A percentile compares a stretch with the other conserved stretches of the same genome.
These are phyloP conservation scores for Neurospora africana DNA, from an alignment of 495 filamentous ascomycete genomes.

Conservation along the genomic window DNA sequence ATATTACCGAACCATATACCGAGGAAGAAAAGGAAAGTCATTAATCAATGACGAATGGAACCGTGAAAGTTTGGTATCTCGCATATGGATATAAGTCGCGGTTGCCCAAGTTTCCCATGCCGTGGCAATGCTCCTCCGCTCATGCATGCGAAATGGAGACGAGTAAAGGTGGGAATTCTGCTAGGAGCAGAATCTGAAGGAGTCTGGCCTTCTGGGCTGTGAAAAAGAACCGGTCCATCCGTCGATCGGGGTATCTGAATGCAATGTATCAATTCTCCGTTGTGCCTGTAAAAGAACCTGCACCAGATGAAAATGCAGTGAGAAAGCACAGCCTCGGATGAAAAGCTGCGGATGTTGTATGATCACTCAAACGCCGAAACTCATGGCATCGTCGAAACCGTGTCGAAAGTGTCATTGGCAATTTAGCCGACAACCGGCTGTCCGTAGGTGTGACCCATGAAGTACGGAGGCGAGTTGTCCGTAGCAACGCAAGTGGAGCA, in stretches of 20 bases:
- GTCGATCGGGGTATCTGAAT: slow-evolving; percentile 31
- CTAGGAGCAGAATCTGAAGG: neutral
- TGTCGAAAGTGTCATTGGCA: neutral
- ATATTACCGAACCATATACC: slow-evolving; percentile 25
- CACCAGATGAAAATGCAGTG: slow-evolving; percentile 12
- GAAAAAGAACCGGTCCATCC: slow-evolving; percentile 6
- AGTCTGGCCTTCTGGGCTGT: slow-evolving; percentile 6
- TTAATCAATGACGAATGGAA: slow-evolving; percentile 15
- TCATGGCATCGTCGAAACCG: neutral
- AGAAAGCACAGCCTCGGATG: slow-evolving; percentile 6
- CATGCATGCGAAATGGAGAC: neutral
- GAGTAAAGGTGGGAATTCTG: neutral
- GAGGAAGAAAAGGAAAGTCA: slow-evolving; percentile 17
- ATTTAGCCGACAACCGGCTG: slow-evolving; percentile 55
- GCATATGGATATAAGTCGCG: neutral
- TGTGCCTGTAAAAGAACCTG: slow-evolving; percentile 11
- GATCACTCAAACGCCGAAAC: neutral
- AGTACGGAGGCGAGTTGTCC: slow-evolving; percentile 52
- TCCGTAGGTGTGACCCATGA: slow-evolving; percentile 50
- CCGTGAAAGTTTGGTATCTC: neutral
- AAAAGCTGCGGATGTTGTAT: slow-evolving; percentile 1
- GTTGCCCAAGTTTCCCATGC: neutral
- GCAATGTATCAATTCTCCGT: slow-evolving; percentile 27
- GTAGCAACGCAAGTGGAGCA: slow-evolving; percentile 51
- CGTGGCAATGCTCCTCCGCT: neutral